Percentiles rank a stretch among this genome's conserved stretches.
Conservation (phyloP, 257 asterid species). For the Gentiana macrophylla region DNA sequence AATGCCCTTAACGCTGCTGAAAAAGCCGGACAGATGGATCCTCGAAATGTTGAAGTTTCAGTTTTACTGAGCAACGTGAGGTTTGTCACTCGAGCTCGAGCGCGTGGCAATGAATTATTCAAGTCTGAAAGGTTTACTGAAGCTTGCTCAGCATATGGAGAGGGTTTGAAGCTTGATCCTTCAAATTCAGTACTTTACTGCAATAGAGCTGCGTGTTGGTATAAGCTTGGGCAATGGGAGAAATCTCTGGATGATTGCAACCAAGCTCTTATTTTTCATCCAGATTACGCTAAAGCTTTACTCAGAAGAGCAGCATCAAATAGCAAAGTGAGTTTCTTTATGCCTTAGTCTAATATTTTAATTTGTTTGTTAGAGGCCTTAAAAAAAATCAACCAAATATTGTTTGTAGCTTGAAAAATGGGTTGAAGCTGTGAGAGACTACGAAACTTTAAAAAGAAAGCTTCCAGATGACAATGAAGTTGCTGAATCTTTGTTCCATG, state of each 20-base stretch:
- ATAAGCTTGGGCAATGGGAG: slow-evolving; percentile 76
- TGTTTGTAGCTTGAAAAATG: slow-evolving; percentile 69
- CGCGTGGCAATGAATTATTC: slow-evolving; percentile 83
- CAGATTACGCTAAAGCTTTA: slow-evolving; percentile 71
- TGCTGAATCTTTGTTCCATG: slow-evolving; percentile 71
- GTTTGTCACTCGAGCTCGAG: slow-evolving; percentile 64
- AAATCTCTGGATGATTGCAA: slow-evolving; percentile 71
- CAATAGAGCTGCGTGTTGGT: slow-evolving; percentile 98
- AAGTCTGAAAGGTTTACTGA: slow-evolving; percentile 85
- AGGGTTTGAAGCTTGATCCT: slow-evolving; percentile 73
- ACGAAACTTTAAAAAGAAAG: slow-evolving; percentile 56
- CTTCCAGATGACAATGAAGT: slow-evolving; percentile 63
- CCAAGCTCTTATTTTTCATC: slow-evolving; percentile 70
- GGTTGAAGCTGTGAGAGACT: slow-evolving; percentile 85
- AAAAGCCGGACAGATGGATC: slow-evolving; percentile 56
- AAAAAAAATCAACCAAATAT: neutral
- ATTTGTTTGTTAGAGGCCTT: neutral
- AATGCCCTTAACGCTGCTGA: slow-evolving; percentile 51
- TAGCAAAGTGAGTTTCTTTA: slow-evolving; percentile 40
- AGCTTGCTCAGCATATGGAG: slow-evolving; percentile 85
- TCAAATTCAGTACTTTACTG: slow-evolving; percentile 81
- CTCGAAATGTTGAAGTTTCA: slow-evolving; percentile 47
- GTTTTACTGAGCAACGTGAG: slow-evolving; percentile 40
- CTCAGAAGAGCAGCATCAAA: slow-evolving; percentile 86
- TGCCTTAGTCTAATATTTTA: neutral